A percentile compares a stretch with the other conserved stretches of the same genome.
Conservation (phyloP, 352 stramenopile genomes). For the Phytophthora pluvialis region DNA sequence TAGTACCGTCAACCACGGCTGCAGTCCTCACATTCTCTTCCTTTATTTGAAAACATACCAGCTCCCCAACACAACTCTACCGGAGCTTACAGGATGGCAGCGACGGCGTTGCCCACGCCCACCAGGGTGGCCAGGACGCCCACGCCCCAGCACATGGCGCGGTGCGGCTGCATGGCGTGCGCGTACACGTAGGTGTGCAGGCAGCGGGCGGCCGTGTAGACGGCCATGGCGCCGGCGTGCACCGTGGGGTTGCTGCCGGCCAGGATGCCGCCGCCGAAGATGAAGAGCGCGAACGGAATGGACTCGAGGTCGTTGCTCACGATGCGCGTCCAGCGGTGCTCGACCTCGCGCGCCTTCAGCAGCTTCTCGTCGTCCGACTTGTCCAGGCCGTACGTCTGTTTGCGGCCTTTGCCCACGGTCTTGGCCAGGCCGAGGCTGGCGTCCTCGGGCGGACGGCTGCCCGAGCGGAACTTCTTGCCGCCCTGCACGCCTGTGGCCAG, state of each 20-base stretch:
- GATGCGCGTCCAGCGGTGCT: constrained; percentile 59
- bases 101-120: constrained; percentile 43
- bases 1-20: not conserved
- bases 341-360: constrained; percentile 39
- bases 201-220: constrained; percentile 50
- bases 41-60: constrained; percentile 15
- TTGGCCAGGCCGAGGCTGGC: constrained; percentile 42
- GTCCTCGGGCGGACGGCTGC: constrained; percentile 60
- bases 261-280: constrained; percentile 53
- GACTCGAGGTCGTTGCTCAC: constrained; percentile 67
- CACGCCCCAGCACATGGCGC: constrained; percentile 37
- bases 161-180: constrained; percentile 52
- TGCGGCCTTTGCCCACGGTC: constrained; percentile 30
- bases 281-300: constrained; percentile 57
- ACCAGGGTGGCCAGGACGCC: constrained; percentile 39
- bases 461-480: constrained; percentile 60
- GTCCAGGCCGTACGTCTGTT: constrained; percentile 39
- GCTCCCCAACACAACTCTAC: not conserved
- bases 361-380: constrained; percentile 41
- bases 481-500: constrained; percentile 50
- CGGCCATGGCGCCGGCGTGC: constrained; percentile 43
- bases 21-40: constrained; percentile 6
- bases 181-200: constrained; percentile 56
- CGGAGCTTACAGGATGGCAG: constrained; percentile 27
- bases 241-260: constrained; percentile 40